Evolutionary conservation across 2,329 filamentous ascomycete genomes (phyloP).

Genomic region (Pseudocercospora fuligena): DNA sequence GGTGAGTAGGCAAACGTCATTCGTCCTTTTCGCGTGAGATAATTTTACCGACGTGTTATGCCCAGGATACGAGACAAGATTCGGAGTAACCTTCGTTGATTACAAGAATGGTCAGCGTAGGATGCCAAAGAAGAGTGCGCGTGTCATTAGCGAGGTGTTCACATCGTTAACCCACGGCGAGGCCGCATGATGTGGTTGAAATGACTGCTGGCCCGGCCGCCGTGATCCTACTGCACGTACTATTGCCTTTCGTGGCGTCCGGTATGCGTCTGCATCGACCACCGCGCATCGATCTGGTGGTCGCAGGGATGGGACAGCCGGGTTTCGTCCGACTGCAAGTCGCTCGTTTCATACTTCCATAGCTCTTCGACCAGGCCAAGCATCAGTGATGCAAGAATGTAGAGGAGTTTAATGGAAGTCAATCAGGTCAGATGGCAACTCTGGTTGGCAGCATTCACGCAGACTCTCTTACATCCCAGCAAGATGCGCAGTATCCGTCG

Average conservation of each 20-base stretch:
- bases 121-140: conserved; percentile 82
- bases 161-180: conserved; percentile 14
- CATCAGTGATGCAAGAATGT: background rate
- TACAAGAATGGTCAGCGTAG: conserved; percentile 79
- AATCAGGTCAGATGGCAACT: background rate
- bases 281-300: conserved; percentile 14
- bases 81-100: conserved; percentile 83
- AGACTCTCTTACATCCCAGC: background rate
- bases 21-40: conserved; percentile 15
- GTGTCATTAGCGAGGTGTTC: conserved; percentile 57
- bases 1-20: background rate
- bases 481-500: background rate
- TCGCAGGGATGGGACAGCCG: conserved; percentile 11
- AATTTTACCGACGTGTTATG: conserved; percentile 40
- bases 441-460: background rate
- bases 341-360: conserved; percentile 1
- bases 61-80: conserved; percentile 75
- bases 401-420: background rate
- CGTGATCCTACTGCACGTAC: conserved; percentile 12
- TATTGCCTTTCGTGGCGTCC: conserved; percentile 15
- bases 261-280: conserved; percentile 15
- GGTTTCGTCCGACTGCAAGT: background rate
- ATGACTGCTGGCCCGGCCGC: conserved; percentile 5
- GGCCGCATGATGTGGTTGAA: conserved; percentile 1
- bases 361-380: conserved; percentile 8